phyloP scores from a whole-genome alignment of 108 stramenopile genomes.

The Discostella stelligeroides region DNA sequence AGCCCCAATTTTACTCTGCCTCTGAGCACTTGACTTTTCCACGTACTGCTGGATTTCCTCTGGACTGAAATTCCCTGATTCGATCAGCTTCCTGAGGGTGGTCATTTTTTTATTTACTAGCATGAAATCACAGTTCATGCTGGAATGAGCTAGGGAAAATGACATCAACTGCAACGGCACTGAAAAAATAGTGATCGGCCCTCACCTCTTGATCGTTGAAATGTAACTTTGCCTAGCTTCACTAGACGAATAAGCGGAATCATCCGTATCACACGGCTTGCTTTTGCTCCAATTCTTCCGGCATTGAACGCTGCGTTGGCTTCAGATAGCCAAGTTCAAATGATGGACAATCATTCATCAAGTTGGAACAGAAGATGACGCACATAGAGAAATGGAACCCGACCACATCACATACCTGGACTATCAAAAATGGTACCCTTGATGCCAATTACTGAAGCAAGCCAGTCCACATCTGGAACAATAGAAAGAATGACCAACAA shows the following conservation, averaged over 20 bases:
- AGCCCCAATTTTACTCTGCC: slow-evolving; percentile 69
- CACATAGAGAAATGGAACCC: neutral
- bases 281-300: slow-evolving; percentile 54
- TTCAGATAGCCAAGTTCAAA: neutral
- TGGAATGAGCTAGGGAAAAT: neutral
- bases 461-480: slow-evolving; percentile 64
- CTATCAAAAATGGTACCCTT: slow-evolving; percentile 29
- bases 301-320: slow-evolving; percentile 50
- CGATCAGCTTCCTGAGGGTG: slow-evolving; percentile 48
- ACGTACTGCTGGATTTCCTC: slow-evolving; percentile 51
- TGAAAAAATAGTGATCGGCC: neutral
- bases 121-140: neutral
- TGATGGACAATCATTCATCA: neutral
- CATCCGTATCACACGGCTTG: slow-evolving; percentile 67
- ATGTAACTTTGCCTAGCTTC: slow-evolving; percentile 74
- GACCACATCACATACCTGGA: slow-evolving; percentile 22
- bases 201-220: slow-evolving; percentile 41
- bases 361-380: neutral
- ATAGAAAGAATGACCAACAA: slow-evolving; percentile 66
- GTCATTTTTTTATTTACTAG: slow-evolving; percentile 50
- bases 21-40: slow-evolving; percentile 47
- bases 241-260: slow-evolving; percentile 71
- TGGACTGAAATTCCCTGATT: slow-evolving; percentile 47
- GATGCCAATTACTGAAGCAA: slow-evolving; percentile 48
- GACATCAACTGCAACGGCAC: neutral